phyloP scores from a whole-genome alignment of 2,329 filamentous ascomycete species.

The Cytospora schulzeri region DNA sequence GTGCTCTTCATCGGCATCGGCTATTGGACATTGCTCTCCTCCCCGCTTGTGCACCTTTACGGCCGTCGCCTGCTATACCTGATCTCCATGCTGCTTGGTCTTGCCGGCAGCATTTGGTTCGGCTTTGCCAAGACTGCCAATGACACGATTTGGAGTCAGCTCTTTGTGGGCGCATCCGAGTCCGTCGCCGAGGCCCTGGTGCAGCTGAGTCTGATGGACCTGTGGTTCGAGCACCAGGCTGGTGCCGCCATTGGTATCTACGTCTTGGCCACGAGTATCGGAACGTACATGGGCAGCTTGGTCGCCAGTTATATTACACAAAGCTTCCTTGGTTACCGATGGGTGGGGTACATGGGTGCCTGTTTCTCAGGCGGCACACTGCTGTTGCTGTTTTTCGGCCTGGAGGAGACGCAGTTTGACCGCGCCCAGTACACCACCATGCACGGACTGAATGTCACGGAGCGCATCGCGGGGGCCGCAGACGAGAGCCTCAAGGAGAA shows the following conservation, averaged over 20 bases:
- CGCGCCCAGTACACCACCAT: slow-evolving; percentile 42
- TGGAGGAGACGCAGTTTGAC: slow-evolving; percentile 56
- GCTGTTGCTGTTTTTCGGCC: slow-evolving; percentile 48
- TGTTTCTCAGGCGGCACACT: slow-evolving; percentile 35
- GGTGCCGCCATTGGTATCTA: slow-evolving; percentile 57
- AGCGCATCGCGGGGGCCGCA: slow-evolving; percentile 29
- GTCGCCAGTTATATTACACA: slow-evolving; percentile 52
- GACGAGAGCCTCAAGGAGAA: slow-evolving; percentile 29
- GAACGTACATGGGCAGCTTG: slow-evolving; percentile 58
- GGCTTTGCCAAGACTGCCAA: slow-evolving; percentile 44
- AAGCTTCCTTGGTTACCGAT: slow-evolving; percentile 52
- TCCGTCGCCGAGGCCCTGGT: slow-evolving; percentile 58
- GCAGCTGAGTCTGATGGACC: slow-evolving; percentile 58
- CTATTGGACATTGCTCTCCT: slow-evolving; percentile 56
- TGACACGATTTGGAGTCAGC: slow-evolving; percentile 57
- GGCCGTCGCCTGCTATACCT: slow-evolving; percentile 58
- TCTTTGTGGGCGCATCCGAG: slow-evolving; percentile 60
- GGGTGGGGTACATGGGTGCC: slow-evolving; percentile 39
- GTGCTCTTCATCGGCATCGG: slow-evolving; percentile 59
- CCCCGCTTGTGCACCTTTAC: slow-evolving; percentile 56
- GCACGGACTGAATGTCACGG: slow-evolving; percentile 30
- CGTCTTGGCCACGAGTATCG: slow-evolving; percentile 56
- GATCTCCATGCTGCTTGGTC: slow-evolving; percentile 45
- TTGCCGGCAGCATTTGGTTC: slow-evolving; percentile 55
- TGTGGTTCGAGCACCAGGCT: slow-evolving; percentile 60